Evolutionary conservation across 768 basidiomycete genomes (phyloP).

Genomic region (Phylloporus sp.): DNA sequence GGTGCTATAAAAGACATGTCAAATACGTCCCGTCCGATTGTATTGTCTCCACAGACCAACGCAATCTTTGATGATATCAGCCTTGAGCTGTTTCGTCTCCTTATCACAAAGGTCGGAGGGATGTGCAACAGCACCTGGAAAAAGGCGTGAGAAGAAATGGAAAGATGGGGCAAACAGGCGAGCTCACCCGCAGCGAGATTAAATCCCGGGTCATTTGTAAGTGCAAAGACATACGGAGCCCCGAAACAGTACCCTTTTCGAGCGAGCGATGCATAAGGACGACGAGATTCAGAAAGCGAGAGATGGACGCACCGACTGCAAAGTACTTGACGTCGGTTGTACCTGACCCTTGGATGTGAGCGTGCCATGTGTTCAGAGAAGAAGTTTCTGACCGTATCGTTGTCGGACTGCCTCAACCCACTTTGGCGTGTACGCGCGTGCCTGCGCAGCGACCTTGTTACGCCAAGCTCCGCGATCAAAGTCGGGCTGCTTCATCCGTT

Average conservation of each 20-base stretch:
- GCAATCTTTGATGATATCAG: conserved; percentile 44
- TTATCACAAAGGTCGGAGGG: conserved; percentile 33
- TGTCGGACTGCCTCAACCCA: conserved; percentile 52
- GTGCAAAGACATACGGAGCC: conserved; percentile 47
- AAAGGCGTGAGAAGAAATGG: background rate
- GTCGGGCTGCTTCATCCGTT: conserved; percentile 34
- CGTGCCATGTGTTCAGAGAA: background rate
- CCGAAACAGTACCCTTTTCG: conserved; percentile 57
- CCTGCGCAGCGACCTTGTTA: conserved; percentile 30
- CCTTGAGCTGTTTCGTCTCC: conserved; percentile 33
- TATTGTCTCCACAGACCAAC: conserved; percentile 38
- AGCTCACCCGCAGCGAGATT: conserved; percentile 43
- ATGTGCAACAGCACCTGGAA: conserved; percentile 52
- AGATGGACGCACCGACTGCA: conserved; percentile 37
- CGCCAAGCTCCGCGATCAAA: conserved; percentile 45
- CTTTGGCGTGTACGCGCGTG: conserved; percentile 39
- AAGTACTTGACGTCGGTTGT: conserved; percentile 37
- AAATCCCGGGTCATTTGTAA: conserved; percentile 39
- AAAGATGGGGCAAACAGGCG: background rate
- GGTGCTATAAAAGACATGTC: conserved; percentile 38
- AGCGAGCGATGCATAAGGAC: background rate
- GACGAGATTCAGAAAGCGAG: background rate
- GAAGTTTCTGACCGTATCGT: conserved; percentile 39
- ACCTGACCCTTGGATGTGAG: conserved; percentile 1
- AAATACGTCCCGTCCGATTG: background rate